These are phyloP conservation scores for Oidium heveae DNA, from an alignment of 2,329 filamentous ascomycete genomes.

Conservation along the genomic window DNA sequence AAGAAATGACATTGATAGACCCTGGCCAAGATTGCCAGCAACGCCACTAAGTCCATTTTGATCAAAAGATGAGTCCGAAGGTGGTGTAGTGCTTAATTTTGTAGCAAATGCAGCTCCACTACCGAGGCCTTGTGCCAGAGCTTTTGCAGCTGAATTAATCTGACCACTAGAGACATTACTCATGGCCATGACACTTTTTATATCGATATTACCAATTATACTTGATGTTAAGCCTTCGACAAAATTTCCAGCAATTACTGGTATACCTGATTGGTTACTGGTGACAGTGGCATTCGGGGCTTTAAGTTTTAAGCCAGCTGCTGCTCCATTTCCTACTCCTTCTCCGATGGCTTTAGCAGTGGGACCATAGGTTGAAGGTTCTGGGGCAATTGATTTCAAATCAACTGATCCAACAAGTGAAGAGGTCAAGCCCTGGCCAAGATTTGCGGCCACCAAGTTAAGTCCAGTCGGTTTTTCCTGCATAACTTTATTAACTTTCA, in stretches of 20 bases:
- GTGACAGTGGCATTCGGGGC: neutral
- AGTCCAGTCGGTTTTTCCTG: slow-evolving; percentile 2
- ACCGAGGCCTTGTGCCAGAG: slow-evolving; percentile 1
- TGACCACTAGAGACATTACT: neutral
- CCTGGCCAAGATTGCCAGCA: slow-evolving; percentile 3
- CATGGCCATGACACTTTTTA: neutral
- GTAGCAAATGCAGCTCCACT: slow-evolving; percentile 1
- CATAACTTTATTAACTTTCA: slow-evolving; percentile 1
- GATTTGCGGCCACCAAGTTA: slow-evolving; percentile 2
- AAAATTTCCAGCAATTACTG: slow-evolving; percentile 3
- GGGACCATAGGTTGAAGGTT: neutral
- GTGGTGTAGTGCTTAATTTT: slow-evolving; percentile 1
- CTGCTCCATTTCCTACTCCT: slow-evolving; percentile 4
- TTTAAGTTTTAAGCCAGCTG: slow-evolving; percentile 3
- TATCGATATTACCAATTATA: slow-evolving; percentile 1
- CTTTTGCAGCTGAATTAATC: slow-evolving; percentile 1
- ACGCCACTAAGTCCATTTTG: slow-evolving; percentile 3
- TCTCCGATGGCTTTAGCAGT: slow-evolving; percentile 1
- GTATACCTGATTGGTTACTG: slow-evolving; percentile 2
- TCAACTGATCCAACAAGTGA: slow-evolving; percentile 3
- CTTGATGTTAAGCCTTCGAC: slow-evolving; percentile 2
- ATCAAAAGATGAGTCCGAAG: slow-evolving; percentile 1
- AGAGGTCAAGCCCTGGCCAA: slow-evolving; percentile 2
- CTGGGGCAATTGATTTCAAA: slow-evolving; percentile 1
- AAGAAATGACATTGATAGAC: slow-evolving; percentile 1